phyloP scores from a whole-genome alignment of 768 basidiomycete species.

The Termitomyces sp. region DNA sequence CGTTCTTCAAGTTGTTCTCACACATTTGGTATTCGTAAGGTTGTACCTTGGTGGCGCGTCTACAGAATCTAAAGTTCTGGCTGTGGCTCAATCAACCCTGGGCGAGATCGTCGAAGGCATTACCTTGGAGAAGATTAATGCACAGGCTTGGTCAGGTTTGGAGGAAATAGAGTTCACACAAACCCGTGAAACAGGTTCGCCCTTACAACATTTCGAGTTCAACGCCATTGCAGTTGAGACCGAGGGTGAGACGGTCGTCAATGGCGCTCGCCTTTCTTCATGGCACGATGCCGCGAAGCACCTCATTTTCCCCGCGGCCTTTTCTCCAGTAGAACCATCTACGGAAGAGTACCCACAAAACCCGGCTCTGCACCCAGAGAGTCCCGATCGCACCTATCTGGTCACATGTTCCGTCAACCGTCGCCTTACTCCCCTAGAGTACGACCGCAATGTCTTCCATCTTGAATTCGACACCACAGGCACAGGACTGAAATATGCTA shows the following conservation, averaged over 20 bases:
- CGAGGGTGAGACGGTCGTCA: slow-evolving; percentile 49
- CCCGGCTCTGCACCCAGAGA: slow-evolving; percentile 78
- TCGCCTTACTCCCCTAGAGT: slow-evolving; percentile 90
- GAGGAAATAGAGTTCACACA: slow-evolving; percentile 44
- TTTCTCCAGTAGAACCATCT: slow-evolving; percentile 41
- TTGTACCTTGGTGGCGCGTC: slow-evolving; percentile 73
- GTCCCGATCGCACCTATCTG: slow-evolving; percentile 86
- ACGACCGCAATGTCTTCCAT: slow-evolving; percentile 99
- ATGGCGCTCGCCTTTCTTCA: slow-evolving; percentile 55
- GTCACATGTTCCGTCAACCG: slow-evolving; percentile 93
- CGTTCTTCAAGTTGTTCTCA: slow-evolving; percentile 49
- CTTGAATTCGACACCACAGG: slow-evolving; percentile 90
- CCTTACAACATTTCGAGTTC: slow-evolving; percentile 55
- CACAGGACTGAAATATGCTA: slow-evolving; percentile 91
- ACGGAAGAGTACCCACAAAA: slow-evolving; percentile 48
- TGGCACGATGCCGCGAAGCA: slow-evolving; percentile 90
- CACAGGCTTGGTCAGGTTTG: slow-evolving; percentile 63
- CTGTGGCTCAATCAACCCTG: slow-evolving; percentile 42
- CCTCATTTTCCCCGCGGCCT: slow-evolving; percentile 81
- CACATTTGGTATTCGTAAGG: slow-evolving; percentile 78
- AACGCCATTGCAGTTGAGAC: slow-evolving; percentile 73
- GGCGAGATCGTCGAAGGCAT: slow-evolving; percentile 43
- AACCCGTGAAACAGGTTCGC: slow-evolving; percentile 14
- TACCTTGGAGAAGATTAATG: slow-evolving; percentile 46
- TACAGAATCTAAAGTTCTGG: slow-evolving; percentile 44